Conservation (phyloP, 139 green algal genomes). For the Coelastrella sp. region DNA sequence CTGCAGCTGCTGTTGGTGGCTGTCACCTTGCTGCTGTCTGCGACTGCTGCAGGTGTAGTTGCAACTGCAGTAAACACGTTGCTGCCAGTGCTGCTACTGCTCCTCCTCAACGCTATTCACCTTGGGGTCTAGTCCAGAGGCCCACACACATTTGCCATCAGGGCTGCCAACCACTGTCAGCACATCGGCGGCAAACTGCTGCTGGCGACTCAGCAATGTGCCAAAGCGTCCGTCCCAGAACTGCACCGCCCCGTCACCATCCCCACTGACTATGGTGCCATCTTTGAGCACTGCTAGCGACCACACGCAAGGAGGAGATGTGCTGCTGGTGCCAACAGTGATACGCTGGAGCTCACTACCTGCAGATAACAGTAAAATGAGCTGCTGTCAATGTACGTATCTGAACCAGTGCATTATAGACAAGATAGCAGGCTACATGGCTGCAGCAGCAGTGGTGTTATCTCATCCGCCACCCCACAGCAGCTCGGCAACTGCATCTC, state of each 20-base stretch:
- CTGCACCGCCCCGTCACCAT: slow-evolving; percentile 80
- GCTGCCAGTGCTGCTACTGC: not conserved
- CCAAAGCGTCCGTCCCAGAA: slow-evolving; percentile 90
- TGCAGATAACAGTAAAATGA: slow-evolving; percentile 43
- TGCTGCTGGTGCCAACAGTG: slow-evolving; percentile 61
- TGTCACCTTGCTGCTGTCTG: not conserved
- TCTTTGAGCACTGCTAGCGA: slow-evolving; percentile 82
- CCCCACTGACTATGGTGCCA: slow-evolving; percentile 88
- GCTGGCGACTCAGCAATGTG: slow-evolving; percentile 80
- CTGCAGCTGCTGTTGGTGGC: slow-evolving; percentile 34
- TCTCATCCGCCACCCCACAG: too few relatives aligned
- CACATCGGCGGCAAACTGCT: slow-evolving; percentile 86
- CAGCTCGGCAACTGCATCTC: too few relatives aligned
- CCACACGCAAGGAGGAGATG: slow-evolving; percentile 84
- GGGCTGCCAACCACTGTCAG: slow-evolving; percentile 81
- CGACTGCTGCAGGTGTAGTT: slow-evolving; percentile 1
- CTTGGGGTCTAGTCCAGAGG: slow-evolving; percentile 86
- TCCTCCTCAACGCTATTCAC: slow-evolving; percentile 50
- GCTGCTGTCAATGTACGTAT: not conserved
- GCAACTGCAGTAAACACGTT: slow-evolving; percentile 10
- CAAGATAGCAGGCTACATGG: too few relatives aligned
- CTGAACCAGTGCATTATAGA: too few relatives aligned
- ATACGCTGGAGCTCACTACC: slow-evolving; percentile 82
- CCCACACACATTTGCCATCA: slow-evolving; percentile 84
- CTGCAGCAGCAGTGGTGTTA: too few relatives aligned